phyloP scores from a whole-genome alignment of 75 land plant genomes.

The Picea glauca region DNA sequence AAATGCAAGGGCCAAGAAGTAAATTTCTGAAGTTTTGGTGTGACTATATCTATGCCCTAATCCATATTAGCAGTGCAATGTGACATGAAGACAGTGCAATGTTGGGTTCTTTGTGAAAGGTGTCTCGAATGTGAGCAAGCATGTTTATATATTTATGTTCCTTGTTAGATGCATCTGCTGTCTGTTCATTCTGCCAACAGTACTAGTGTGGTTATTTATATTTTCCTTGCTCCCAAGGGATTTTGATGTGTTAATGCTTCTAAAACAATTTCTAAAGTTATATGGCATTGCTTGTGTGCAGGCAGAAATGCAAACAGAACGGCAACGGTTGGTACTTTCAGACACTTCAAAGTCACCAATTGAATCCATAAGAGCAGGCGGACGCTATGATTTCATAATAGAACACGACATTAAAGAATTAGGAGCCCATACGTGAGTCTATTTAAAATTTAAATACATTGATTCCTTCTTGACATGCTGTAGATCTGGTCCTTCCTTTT shows the following conservation, averaged over 20 bases:
- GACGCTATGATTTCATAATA: conserved; percentile 97
- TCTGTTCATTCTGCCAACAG: too few relatives aligned
- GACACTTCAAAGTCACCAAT: conserved; percentile 92
- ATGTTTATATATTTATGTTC: too few relatives aligned
- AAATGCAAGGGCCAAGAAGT: too few relatives aligned
- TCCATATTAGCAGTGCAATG: too few relatives aligned
- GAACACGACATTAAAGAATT: conserved; percentile 99
- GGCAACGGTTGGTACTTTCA: conserved; percentile 69
- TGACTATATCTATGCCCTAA: too few relatives aligned
- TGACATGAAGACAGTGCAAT: too few relatives aligned
- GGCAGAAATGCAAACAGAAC: conserved; percentile 98
- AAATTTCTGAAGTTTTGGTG: too few relatives aligned
- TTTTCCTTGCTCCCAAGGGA: background rate
- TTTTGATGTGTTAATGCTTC: background rate
- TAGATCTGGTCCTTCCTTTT: background rate
- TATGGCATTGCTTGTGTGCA: conserved; percentile 22
- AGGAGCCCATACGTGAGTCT: conserved; percentile 87
- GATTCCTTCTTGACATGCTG: background rate
- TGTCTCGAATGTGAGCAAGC: too few relatives aligned
- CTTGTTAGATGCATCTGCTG: too few relatives aligned
- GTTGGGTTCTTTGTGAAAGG: too few relatives aligned
- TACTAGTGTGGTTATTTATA: too few relatives aligned
- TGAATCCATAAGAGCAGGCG: conserved; percentile 84
- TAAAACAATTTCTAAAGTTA: background rate
- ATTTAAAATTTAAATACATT: background rate